phyloP scores from a whole-genome alignment of 305 asterid genomes.

The Fraxinus platypoda region DNA sequence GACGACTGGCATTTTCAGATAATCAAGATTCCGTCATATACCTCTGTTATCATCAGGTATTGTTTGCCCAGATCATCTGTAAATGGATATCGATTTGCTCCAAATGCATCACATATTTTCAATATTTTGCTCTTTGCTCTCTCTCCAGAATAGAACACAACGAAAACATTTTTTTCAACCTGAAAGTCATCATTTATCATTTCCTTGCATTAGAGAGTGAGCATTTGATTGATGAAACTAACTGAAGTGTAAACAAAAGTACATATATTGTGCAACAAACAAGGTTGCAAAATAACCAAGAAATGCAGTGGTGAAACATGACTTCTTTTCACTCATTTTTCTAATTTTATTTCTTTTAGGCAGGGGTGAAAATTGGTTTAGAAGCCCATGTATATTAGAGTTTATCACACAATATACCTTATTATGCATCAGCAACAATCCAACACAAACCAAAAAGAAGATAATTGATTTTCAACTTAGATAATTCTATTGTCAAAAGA shows the following conservation, averaged over 20 bases:
- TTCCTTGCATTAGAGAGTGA: slow-evolving; percentile 10
- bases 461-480: neutral
- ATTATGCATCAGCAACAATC: neutral
- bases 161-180: slow-evolving; percentile 62
- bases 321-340: neutral
- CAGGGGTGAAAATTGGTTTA: neutral
- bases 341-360: neutral
- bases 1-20: neutral
- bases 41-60: slow-evolving; percentile 56
- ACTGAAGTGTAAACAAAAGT: neutral
- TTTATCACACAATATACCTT: neutral
- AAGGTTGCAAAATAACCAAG: neutral
- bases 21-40: slow-evolving; percentile 23
- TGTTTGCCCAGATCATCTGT: slow-evolving; percentile 53
- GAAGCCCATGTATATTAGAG: neutral
- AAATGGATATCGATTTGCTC: slow-evolving; percentile 66
- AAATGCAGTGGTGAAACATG: neutral
- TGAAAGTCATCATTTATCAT: slow-evolving; percentile 27
- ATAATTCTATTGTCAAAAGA: neutral
- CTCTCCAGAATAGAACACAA: slow-evolving; percentile 63
- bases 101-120: slow-evolving; percentile 68
- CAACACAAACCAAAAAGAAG: neutral
- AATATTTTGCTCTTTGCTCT: slow-evolving; percentile 55
- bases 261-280: neutral
- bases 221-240: neutral